Percentiles rank a stretch among this genome's conserved stretches.
phyloP scores from a whole-genome alignment of 768 basidiomycete species.

The Ramaria sp. region DNA sequence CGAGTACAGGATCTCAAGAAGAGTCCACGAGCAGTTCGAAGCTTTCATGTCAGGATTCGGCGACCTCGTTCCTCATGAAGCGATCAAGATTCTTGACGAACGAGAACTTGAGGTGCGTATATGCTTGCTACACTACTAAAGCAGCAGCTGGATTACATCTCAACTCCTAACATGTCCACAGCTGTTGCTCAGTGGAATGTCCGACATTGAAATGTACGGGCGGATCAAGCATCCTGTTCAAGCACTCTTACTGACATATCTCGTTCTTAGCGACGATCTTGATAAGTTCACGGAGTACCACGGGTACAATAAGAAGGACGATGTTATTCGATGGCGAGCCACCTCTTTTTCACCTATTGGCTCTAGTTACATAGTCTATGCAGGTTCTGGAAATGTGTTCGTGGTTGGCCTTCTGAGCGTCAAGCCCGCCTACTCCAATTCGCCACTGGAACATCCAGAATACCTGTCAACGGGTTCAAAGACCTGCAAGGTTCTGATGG shows the following conservation, averaged over 20 bases:
- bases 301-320: conserved; percentile 75
- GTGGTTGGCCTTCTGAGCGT: conserved; percentile 82
- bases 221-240: conserved; percentile 8
- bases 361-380: no score
- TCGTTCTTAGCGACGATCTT: conserved; percentile 64
- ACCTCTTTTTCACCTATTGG: no score
- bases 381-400: conserved; percentile 80
- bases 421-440: conserved; percentile 84
- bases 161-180: conserved; percentile 6
- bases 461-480: conserved; percentile 90
- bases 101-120: conserved; percentile 55
- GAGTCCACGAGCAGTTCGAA: conserved; percentile 75
- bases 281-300: conserved; percentile 91
- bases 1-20: conserved; percentile 70
- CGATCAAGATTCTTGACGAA: conserved; percentile 86
- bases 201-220: conserved; percentile 81
- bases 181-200: conserved; percentile 85
- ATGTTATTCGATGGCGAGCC: conserved; percentile 72
- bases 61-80: conserved; percentile 74
- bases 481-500: conserved; percentile 92
- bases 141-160: background rate
- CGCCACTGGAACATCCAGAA: conserved; percentile 75
- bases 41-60: conserved; percentile 80
- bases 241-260: background rate
- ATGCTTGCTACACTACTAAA: conserved; percentile 2